Conservation (phyloP, 2,329 filamentous ascomycete genomes). For the Amauroascus verrucosus region DNA sequence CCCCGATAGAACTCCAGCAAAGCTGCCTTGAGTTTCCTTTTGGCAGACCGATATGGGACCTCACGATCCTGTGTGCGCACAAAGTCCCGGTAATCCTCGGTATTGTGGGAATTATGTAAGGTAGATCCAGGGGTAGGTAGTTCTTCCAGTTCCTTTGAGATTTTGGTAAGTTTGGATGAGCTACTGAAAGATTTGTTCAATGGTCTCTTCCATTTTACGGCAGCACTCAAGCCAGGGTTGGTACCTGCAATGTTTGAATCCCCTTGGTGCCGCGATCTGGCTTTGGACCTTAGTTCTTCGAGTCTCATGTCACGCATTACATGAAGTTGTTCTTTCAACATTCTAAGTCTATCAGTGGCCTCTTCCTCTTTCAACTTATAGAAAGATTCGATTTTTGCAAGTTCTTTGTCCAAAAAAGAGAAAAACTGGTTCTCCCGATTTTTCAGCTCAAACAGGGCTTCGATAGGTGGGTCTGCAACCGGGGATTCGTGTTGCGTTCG, state of each 20-base stretch:
- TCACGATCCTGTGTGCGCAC: slow-evolving; percentile 44
- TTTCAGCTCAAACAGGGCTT: slow-evolving; percentile 55
- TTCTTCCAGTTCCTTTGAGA: slow-evolving; percentile 41
- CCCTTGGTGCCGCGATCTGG: slow-evolving; percentile 22
- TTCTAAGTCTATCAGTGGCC: slow-evolving; percentile 58
- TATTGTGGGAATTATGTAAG: slow-evolving; percentile 22
- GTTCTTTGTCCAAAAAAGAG: slow-evolving; percentile 67
- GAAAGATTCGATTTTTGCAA: slow-evolving; percentile 86
- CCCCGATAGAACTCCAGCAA: slow-evolving; percentile 88
- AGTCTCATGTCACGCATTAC: slow-evolving; percentile 81
- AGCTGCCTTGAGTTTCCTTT: slow-evolving; percentile 81
- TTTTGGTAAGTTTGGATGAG: slow-evolving; percentile 43
- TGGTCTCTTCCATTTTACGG: slow-evolving; percentile 30
- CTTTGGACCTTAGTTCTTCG: slow-evolving; percentile 54
- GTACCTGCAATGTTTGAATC: not conserved
- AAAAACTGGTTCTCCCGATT: slow-evolving; percentile 76
- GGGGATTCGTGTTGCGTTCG: slow-evolving; percentile 30
- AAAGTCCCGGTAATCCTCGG: slow-evolving; percentile 40
- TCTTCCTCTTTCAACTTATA: slow-evolving; percentile 83
- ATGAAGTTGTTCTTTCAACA: slow-evolving; percentile 74
- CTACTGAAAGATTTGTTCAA: slow-evolving; percentile 37
- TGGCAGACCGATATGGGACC: slow-evolving; percentile 77
- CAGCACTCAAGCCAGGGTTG: slow-evolving; percentile 17
- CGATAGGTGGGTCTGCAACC: slow-evolving; percentile 42
- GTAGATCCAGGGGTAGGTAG: slow-evolving; percentile 34